Percentiles rank a stretch among this genome's conserved stretches.
Conservation (phyloP, 202 grass and related monocot genomes). For the Carex sylvatica region DNA sequence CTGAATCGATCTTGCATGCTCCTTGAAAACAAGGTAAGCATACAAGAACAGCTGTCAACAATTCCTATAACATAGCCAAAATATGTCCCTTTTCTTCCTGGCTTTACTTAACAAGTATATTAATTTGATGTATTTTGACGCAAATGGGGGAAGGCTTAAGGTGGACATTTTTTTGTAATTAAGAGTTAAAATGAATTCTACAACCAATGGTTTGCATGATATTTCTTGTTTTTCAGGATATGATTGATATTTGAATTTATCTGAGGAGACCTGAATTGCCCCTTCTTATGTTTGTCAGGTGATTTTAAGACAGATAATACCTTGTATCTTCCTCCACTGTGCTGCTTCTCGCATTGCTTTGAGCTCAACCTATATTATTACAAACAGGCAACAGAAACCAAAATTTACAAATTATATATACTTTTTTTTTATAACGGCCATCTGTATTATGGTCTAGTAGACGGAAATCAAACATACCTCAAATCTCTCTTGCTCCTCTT, state of each 20-base stretch:
- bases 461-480: slow-evolving; percentile 50
- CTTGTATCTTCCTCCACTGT: slow-evolving; percentile 91
- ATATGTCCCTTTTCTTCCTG: not conserved
- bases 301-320: slow-evolving; percentile 24
- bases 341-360: slow-evolving; percentile 84
- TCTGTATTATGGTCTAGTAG: slow-evolving; percentile 1
- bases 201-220: not conserved
- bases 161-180: not conserved
- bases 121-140: not conserved
- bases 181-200: not conserved
- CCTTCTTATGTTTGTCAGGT: not conserved
- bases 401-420: slow-evolving; percentile 7
- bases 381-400: not conserved
- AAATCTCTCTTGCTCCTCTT: slow-evolving; percentile 92
- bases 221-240: not conserved
- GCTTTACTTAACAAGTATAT: not conserved
- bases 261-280: not conserved
- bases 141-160: not conserved
- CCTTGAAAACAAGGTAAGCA: not conserved
- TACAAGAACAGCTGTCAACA: not conserved
- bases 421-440: not conserved
- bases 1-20: not conserved
- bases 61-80: not conserved
- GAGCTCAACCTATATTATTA: slow-evolving; percentile 65
- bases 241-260: not conserved